These are phyloP conservation scores for Metschnikowia drakensbergensis DNA, from an alignment of 805 yeast species.

Conservation along the genomic window DNA sequence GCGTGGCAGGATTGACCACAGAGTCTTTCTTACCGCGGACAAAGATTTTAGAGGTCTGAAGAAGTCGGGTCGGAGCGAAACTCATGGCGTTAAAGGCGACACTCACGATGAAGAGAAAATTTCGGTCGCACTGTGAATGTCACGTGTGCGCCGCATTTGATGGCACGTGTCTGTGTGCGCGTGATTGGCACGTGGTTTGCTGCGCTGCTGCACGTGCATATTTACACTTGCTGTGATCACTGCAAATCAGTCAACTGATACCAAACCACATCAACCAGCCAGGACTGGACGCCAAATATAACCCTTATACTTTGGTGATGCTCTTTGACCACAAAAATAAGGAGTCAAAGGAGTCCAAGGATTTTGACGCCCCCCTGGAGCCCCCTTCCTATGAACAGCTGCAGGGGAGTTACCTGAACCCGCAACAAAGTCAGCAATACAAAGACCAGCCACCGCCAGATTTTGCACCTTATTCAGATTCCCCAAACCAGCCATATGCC, in stretches of 20 bases:
- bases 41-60: slow-evolving; percentile 15
- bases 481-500: slow-evolving; percentile 3
- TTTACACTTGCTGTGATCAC: background rate
- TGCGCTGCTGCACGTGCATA: background rate
- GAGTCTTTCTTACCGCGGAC: slow-evolving; percentile 31
- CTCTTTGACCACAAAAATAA: slow-evolving; percentile 4
- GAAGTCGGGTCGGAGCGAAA: background rate
- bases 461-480: background rate
- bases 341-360: background rate
- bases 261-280: background rate
- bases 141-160: background rate
- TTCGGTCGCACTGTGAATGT: background rate
- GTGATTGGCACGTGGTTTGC: background rate
- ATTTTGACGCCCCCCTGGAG: slow-evolving; percentile 1
- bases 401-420: slow-evolving; percentile 1
- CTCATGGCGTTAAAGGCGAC: slow-evolving; percentile 3
- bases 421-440: background rate
- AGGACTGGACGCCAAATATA: too few relatives aligned
- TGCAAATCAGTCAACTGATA: background rate
- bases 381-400: slow-evolving; percentile 20
- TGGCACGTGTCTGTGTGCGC: background rate
- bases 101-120: slow-evolving; percentile 2
- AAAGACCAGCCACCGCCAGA: slow-evolving; percentile 1
- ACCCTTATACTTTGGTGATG: background rate
- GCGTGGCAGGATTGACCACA: slow-evolving; percentile 35